Evolutionary conservation across 768 basidiomycete genomes (phyloP).

Genomic region (Xerocomellus amylosporus): DNA sequence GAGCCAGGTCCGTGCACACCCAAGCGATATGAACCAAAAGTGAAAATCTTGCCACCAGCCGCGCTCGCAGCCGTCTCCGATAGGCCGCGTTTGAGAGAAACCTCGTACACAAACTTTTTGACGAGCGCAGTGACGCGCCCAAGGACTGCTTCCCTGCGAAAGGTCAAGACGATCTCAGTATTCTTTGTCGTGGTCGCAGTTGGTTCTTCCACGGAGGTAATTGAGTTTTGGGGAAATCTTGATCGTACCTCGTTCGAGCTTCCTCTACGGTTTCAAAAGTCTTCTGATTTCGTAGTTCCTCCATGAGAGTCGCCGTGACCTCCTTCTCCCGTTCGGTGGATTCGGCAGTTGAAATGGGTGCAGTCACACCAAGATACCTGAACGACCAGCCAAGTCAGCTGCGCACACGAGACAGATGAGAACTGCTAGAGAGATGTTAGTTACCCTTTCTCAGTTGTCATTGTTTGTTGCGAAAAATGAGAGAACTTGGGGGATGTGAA

Average conservation of each 20-base stretch:
- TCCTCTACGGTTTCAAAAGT: constrained; percentile 91
- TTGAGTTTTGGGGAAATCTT: constrained; percentile 6
- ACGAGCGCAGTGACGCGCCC: constrained; percentile 87
- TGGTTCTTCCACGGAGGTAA: constrained; percentile 2
- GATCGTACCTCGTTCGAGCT: constrained; percentile 72
- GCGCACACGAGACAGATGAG: not conserved
- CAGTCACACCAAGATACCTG: constrained; percentile 80
- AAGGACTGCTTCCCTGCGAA: constrained; percentile 82
- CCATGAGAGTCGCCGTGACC: constrained; percentile 82
- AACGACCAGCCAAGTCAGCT: constrained; percentile 12
- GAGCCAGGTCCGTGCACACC: constrained; percentile 95
- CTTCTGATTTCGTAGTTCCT: constrained; percentile 81
- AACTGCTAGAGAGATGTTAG: constrained; percentile 7
- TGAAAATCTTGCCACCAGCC: constrained; percentile 98
- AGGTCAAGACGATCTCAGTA: constrained; percentile 23
- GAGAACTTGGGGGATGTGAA: constrained; percentile 9
- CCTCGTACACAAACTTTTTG: constrained; percentile 86
- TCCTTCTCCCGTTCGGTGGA: constrained; percentile 79
- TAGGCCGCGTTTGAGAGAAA: constrained; percentile 74
- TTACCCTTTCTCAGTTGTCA: constrained; percentile 46
- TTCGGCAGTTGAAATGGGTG: constrained; percentile 75
- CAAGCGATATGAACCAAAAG: constrained; percentile 96
- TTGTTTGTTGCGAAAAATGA: constrained; percentile 20
- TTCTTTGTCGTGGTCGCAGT: constrained; percentile 2
- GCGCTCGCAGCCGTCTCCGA: constrained; percentile 85